Conservation (phyloP, 768 basidiomycete genomes). For the Melanogaster broomeanus region DNA sequence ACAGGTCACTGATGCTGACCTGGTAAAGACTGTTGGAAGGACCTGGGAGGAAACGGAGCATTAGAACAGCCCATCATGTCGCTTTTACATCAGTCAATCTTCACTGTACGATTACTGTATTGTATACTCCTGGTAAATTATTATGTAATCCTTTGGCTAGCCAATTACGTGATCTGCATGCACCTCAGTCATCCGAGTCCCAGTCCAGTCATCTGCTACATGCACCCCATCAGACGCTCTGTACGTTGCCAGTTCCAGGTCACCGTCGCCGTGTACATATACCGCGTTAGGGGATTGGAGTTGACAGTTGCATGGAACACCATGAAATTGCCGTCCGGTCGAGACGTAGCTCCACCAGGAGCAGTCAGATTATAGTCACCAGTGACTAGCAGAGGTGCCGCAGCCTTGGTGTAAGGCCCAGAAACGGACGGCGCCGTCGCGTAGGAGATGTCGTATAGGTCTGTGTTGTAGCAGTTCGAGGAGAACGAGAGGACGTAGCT, state of each 20-base stretch:
- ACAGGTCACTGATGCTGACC: constrained; percentile 73
- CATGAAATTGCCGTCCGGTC: constrained; percentile 10
- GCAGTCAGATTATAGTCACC: constrained; percentile 16
- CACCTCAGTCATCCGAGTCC: too few relatives aligned
- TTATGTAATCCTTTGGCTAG: background rate
- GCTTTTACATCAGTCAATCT: too few relatives aligned
- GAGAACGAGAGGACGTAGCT: constrained; percentile 31
- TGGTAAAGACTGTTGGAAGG: constrained; percentile 83
- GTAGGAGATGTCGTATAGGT: constrained; percentile 31
- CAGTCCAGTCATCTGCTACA: background rate
- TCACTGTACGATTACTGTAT: background rate
- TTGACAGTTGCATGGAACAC: constrained; percentile 15
- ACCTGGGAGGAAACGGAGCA: constrained; percentile 92
- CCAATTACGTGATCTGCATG: too few relatives aligned
- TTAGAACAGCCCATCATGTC: constrained; percentile 27
- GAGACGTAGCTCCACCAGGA: constrained; percentile 20
- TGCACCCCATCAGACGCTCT: constrained; percentile 3
- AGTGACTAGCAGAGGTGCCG: constrained; percentile 21
- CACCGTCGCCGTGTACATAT: constrained; percentile 11
- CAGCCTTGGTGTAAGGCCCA: constrained; percentile 33
- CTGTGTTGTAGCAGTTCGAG: constrained; percentile 28
- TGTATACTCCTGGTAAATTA: background rate
- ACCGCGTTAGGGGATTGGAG: constrained; percentile 9
- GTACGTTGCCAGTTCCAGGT: constrained; percentile 6
- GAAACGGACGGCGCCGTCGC: constrained; percentile 28